Conservation (phyloP, 163 green algal genomes). For the Chlorella variabilis region DNA sequence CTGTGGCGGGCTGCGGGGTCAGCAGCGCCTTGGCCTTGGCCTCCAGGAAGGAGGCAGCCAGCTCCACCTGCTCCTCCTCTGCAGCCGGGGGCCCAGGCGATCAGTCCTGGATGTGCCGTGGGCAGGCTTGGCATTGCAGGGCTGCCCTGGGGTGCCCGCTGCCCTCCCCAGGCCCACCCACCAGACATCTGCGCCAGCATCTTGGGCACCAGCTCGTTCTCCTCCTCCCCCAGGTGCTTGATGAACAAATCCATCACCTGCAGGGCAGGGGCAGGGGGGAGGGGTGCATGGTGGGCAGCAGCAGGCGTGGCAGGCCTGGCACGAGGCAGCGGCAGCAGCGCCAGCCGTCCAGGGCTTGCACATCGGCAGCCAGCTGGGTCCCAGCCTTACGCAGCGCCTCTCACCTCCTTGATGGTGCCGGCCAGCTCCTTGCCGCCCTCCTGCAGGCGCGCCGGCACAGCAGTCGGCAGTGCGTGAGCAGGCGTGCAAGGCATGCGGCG, state of each 20-base stretch:
- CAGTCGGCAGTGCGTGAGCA: too few relatives aligned
- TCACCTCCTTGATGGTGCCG: slow-evolving; percentile 3
- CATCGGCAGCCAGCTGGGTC: not conserved
- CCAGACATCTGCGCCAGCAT: slow-evolving; percentile 14
- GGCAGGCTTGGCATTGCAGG: too few relatives aligned
- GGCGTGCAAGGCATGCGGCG: too few relatives aligned
- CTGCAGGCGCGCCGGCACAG: not conserved
- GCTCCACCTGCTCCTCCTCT: slow-evolving; percentile 25
- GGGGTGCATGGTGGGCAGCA: not conserved
- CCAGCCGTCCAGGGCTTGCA: not conserved
- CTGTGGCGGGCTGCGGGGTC: slow-evolving; percentile 11
- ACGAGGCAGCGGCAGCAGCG: not conserved
- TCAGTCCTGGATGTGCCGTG: too few relatives aligned
- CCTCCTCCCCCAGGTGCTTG: slow-evolving; percentile 28
- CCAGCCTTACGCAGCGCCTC: too few relatives aligned
- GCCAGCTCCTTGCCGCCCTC: slow-evolving; percentile 21
- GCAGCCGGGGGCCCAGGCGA: too few relatives aligned
- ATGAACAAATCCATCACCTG: not conserved
- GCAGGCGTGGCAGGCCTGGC: not conserved
- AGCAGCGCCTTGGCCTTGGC: slow-evolving; percentile 39
- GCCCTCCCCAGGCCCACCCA: not conserved
- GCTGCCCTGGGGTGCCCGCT: too few relatives aligned
- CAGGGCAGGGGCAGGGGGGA: not conserved
- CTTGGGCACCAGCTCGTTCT: slow-evolving; percentile 29
- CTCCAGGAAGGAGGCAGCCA: slow-evolving; percentile 7